Conservation (phyloP, 352 stramenopile genomes). For the Phytophthora brassicae region DNA sequence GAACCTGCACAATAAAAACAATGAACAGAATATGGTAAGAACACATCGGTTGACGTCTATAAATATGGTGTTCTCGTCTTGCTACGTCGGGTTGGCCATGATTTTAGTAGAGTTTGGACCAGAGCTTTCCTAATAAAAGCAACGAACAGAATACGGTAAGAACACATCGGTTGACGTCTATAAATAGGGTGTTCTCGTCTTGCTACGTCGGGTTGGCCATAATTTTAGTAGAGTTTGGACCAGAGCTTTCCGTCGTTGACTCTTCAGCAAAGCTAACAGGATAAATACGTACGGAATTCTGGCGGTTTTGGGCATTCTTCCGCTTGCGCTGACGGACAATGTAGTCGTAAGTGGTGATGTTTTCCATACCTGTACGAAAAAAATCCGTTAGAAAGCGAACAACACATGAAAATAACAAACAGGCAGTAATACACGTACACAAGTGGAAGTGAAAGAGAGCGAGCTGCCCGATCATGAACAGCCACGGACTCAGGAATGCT, state of each 20-base stretch:
- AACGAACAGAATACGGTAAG: no score
- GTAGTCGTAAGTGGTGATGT: slow-evolving; percentile 88
- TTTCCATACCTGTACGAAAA: slow-evolving; percentile 54
- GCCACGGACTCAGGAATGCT: slow-evolving; percentile 67
- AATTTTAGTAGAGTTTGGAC: slow-evolving; percentile 17
- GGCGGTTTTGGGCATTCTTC: slow-evolving; percentile 60
- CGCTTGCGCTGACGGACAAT: slow-evolving; percentile 84
- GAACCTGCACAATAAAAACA: slow-evolving; percentile 18
- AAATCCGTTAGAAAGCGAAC: not conserved
- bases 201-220: slow-evolving; percentile 7
- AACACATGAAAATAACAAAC: not conserved
- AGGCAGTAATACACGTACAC: slow-evolving; percentile 46
- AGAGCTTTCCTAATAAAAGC: slow-evolving; percentile 21
- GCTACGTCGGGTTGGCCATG: slow-evolving; percentile 5
- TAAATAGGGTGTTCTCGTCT: slow-evolving; percentile 24
- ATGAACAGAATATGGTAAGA: slow-evolving; percentile 11
- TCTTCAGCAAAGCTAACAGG: slow-evolving; percentile 33
- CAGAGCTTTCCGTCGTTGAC: slow-evolving; percentile 18
- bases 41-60: slow-evolving; percentile 23
- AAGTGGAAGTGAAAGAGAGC: slow-evolving; percentile 84
- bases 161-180: slow-evolving; percentile 19
- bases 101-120: slow-evolving; percentile 18
- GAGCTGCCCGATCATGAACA: slow-evolving; percentile 79
- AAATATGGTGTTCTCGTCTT: slow-evolving; percentile 21
- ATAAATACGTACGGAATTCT: slow-evolving; percentile 75